Evolutionary conservation across 139 green algal genomes (phyloP).

Genomic region (Diplosphaera chodatii): DNA sequence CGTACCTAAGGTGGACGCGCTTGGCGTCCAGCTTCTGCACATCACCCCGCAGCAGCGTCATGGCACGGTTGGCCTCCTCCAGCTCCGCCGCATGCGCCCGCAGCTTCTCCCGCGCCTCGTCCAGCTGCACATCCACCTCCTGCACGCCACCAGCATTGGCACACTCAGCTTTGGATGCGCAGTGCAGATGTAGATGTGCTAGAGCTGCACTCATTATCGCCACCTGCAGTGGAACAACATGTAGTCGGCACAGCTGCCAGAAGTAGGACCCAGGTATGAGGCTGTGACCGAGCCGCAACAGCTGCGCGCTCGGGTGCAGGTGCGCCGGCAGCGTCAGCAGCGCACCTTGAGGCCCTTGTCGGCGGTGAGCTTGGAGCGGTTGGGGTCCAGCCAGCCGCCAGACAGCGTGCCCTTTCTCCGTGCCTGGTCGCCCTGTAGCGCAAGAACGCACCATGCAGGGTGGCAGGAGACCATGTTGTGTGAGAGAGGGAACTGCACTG

Average conservation of each 20-base stretch:
- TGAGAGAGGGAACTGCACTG: no score
- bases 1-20: constrained; percentile 19
- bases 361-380: constrained; percentile 12
- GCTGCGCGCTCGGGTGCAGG: no score
- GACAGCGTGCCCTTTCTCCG: constrained; percentile 65
- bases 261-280: no score
- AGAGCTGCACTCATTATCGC: no score
- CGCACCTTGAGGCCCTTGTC: not conserved
- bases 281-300: no score
- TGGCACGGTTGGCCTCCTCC: constrained; percentile 30
- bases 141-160: not conserved
- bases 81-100: not conserved
- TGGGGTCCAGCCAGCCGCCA: constrained; percentile 68
- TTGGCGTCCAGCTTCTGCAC: constrained; percentile 44
- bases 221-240: no score
- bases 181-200: no score
- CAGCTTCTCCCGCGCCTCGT: not conserved
- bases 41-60: constrained; percentile 34
- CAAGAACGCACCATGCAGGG: no score
- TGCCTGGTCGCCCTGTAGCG: constrained; percentile 77
- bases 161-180: no score
- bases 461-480: no score
- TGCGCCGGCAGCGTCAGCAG: no score
- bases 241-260: no score
- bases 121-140: constrained; percentile 5